Conservation (phyloP, 169 alveolate genomes). For the Babesia bovis region DNA sequence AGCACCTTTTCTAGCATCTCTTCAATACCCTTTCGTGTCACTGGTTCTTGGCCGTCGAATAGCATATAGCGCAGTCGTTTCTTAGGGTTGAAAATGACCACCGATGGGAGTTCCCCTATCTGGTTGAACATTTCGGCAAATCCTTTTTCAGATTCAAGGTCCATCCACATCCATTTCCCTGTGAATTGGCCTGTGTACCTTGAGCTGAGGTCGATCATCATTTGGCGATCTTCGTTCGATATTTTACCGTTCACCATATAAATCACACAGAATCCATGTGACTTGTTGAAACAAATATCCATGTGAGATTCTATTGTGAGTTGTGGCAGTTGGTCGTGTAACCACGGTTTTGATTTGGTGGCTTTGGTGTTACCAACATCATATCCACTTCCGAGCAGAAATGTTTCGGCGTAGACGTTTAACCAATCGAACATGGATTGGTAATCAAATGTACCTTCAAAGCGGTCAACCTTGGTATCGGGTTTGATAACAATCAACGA, state of each 20-base stretch:
- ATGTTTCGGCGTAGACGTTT: slow-evolving; percentile 93
- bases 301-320: slow-evolving; percentile 79
- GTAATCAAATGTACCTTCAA: slow-evolving; percentile 88
- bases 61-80: slow-evolving; percentile 77
- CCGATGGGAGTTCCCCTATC: slow-evolving; percentile 74
- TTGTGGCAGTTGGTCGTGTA: slow-evolving; percentile 79
- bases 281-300: slow-evolving; percentile 84
- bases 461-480: slow-evolving; percentile 79
- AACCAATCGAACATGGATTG: slow-evolving; percentile 90
- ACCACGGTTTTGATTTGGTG: slow-evolving; percentile 86
- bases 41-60: slow-evolving; percentile 72
- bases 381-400: slow-evolving; percentile 93
- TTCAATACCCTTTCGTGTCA: slow-evolving; percentile 73
- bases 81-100: slow-evolving; percentile 81
- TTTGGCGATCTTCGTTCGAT: slow-evolving; percentile 72
- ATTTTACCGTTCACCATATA: slow-evolving; percentile 77
- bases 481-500: slow-evolving; percentile 81
- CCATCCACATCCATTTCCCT: slow-evolving; percentile 88
- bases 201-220: slow-evolving; percentile 79
- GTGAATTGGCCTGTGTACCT: slow-evolving; percentile 79
- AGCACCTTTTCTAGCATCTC: slow-evolving; percentile 80
- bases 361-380: slow-evolving; percentile 75
- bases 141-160: slow-evolving; percentile 74
- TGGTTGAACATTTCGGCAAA: slow-evolving; percentile 73
- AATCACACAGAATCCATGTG: slow-evolving; percentile 81